Conservation (phyloP, 805 yeast species). For the Ogataea henricii region DNA sequence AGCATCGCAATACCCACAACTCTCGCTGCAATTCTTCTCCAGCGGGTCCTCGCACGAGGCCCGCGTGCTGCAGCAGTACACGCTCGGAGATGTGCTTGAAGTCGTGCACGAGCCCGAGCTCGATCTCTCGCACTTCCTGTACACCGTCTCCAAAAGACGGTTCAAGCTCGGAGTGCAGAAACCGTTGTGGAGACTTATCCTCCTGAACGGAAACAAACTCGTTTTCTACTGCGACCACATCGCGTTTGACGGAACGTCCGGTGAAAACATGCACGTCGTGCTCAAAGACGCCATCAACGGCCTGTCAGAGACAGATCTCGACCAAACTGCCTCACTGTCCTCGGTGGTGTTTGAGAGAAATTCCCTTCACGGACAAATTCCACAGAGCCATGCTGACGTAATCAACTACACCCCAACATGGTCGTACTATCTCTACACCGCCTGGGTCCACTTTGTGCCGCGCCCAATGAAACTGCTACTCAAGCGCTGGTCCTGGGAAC, state of each 20-base stretch:
- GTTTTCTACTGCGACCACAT: slow-evolving; percentile 34
- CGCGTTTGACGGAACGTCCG: slow-evolving; percentile 39
- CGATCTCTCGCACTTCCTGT: slow-evolving; percentile 9
- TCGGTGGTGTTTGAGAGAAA: slow-evolving; percentile 8
- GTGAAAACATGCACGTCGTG: slow-evolving; percentile 28
- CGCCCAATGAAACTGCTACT: not conserved
- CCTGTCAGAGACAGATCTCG: slow-evolving; percentile 10
- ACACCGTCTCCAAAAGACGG: slow-evolving; percentile 1
- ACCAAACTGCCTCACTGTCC: not conserved
- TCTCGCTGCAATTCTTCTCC: slow-evolving; percentile 19
- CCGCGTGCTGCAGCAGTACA: slow-evolving; percentile 8
- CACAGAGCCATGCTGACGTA: slow-evolving; percentile 8
- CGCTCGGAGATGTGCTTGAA: slow-evolving; percentile 21
- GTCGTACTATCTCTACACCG: not conserved
- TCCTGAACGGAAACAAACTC: slow-evolving; percentile 17
- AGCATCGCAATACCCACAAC: slow-evolving; percentile 18
- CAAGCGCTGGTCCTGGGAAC: slow-evolving; percentile 2
- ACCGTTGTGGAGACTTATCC: slow-evolving; percentile 28
- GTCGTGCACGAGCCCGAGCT: slow-evolving; percentile 11
- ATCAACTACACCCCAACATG: slow-evolving; percentile 13
- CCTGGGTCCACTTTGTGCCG: not conserved
- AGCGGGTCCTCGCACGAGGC: slow-evolving; percentile 1
- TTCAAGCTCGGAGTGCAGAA: slow-evolving; percentile 6
- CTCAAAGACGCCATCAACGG: slow-evolving; percentile 25
- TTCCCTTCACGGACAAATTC: not conserved